Evolutionary conservation across 2,329 filamentous ascomycete species (phyloP).

Genomic region (Epichloe elymi): DNA sequence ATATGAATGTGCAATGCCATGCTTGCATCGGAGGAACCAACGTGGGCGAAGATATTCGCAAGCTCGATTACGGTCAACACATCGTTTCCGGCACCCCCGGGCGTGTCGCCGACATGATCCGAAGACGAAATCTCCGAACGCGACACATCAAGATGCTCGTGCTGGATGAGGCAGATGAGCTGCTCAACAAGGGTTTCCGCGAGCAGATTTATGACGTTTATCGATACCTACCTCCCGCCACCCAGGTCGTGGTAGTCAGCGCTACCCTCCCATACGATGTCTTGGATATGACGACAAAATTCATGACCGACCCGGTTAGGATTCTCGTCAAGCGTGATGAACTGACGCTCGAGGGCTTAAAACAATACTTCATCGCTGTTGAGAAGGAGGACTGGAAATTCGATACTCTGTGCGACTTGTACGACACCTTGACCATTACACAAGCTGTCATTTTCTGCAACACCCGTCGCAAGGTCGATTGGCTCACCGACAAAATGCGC

Average conservation of each 20-base stretch:
- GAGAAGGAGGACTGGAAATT: slow-evolving; percentile 99
- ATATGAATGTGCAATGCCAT: slow-evolving; percentile 99
- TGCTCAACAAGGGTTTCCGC: slow-evolving; percentile 84
- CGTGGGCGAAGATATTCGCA: slow-evolving; percentile 93
- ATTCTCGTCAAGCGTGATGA: slow-evolving; percentile 98
- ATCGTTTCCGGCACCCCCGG: slow-evolving; percentile 97
- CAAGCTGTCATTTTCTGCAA: slow-evolving; percentile 99
- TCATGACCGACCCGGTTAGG: slow-evolving; percentile 96
- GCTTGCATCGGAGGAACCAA: slow-evolving; percentile 97
- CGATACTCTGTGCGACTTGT: slow-evolving; percentile 94
- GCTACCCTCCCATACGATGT: slow-evolving; percentile 97
- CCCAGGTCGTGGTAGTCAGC: slow-evolving; percentile 95
- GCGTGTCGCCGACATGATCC: slow-evolving; percentile 61
- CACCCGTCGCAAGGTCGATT: slow-evolving; percentile 96
- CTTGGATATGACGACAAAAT: slow-evolving; percentile 97
- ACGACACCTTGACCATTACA: slow-evolving; percentile 96
- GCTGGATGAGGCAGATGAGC: slow-evolving; percentile 47
- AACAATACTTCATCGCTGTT: slow-evolving; percentile 98
- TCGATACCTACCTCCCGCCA: slow-evolving; percentile 88
- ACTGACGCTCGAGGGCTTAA: slow-evolving; percentile 89
- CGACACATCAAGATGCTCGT: slow-evolving; percentile 53
- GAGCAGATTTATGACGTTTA: slow-evolving; percentile 99
- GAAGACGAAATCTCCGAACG: slow-evolving; percentile 42
- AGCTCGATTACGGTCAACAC: slow-evolving; percentile 94
- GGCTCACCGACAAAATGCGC: slow-evolving; percentile 98